phyloP scores from a whole-genome alignment of 495 filamentous ascomycete genomes.

The Penicillium coffeae region DNA sequence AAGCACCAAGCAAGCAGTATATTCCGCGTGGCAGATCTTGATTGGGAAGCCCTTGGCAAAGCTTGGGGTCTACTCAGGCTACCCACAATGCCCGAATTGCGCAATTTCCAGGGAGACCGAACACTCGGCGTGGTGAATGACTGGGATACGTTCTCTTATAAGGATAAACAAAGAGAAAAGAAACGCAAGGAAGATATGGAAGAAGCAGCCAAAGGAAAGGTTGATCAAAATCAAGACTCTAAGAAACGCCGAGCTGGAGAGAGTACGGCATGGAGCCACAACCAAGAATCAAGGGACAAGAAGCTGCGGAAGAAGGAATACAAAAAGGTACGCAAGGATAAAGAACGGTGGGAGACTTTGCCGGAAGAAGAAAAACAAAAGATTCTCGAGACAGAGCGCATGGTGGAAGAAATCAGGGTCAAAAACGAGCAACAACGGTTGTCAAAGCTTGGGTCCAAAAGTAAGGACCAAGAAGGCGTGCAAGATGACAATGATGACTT shows the following conservation, averaged over 20 bases:
- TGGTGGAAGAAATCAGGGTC: conserved; percentile 69
- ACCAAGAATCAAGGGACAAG: conserved; percentile 65
- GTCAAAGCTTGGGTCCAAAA: conserved; percentile 14
- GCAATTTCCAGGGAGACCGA: conserved; percentile 60
- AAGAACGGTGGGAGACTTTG: conserved; percentile 64
- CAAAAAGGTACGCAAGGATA: conserved; percentile 69
- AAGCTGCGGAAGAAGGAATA: conserved; percentile 66
- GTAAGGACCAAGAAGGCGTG: conserved; percentile 6
- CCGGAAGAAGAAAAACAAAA: conserved; percentile 68
- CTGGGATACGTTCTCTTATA: conserved; percentile 62
- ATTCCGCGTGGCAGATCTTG: conserved; percentile 75
- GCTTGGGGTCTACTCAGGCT: conserved; percentile 82
- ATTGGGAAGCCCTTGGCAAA: conserved; percentile 76
- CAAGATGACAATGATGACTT: conserved; percentile 35
- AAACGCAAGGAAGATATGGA: conserved; percentile 56
- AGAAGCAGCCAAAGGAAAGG: conserved; percentile 30
- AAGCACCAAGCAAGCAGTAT: conserved; percentile 90
- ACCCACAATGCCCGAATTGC: conserved; percentile 92
- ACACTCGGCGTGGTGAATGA: conserved; percentile 60
- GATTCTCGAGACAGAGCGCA: conserved; percentile 62
- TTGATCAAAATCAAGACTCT: conserved; percentile 25
- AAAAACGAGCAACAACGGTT: conserved; percentile 44
- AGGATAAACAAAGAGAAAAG: conserved; percentile 74
- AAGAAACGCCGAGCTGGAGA: conserved; percentile 42
- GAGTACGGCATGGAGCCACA: conserved; percentile 77